Evolutionary conservation across 164 flowering plant genomes (phyloP).

Genomic region (Saururus chinensis): DNA sequence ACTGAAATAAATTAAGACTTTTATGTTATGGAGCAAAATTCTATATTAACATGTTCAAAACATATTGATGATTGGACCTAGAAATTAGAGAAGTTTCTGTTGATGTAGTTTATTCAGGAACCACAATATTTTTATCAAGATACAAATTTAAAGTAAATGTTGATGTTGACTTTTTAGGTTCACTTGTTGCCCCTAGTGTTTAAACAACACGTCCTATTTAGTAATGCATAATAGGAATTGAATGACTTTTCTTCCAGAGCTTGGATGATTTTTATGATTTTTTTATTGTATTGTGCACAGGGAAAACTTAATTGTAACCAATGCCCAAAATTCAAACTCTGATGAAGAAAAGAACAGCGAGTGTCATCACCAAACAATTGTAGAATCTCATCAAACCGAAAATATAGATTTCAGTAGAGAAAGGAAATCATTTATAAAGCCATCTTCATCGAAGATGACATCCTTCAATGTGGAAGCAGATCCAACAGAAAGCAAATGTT

Average conservation of each 20-base stretch:
- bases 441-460: conserved; percentile 9
- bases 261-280: conserved; percentile 31
- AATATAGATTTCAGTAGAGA: conserved; percentile 8
- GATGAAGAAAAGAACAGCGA: conserved; percentile 1
- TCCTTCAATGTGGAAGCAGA: conserved; percentile 11
- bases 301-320: conserved; percentile 43
- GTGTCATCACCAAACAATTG: conserved; percentile 11
- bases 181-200: not conserved
- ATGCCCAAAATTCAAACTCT: not conserved
- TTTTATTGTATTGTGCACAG: conserved; percentile 73
- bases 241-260: too few relatives aligned
- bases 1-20: too few relatives aligned
- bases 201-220: too few relatives aligned
- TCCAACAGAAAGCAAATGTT: conserved; percentile 4
- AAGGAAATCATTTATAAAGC: conserved; percentile 10
- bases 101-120: too few relatives aligned
- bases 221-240: too few relatives aligned
- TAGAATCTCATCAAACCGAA: conserved; percentile 15
- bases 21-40: too few relatives aligned
- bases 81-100: too few relatives aligned
- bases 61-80: too few relatives aligned
- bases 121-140: too few relatives aligned
- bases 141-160: not conserved
- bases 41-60: too few relatives aligned
- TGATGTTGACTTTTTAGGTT: not conserved